A percentile compares a stretch with the other conserved stretches of the same genome.
These are phyloP conservation scores for Exophiala aquamarina DNA, from an alignment of 2,329 filamentous ascomycete species.

Conservation along the genomic window DNA sequence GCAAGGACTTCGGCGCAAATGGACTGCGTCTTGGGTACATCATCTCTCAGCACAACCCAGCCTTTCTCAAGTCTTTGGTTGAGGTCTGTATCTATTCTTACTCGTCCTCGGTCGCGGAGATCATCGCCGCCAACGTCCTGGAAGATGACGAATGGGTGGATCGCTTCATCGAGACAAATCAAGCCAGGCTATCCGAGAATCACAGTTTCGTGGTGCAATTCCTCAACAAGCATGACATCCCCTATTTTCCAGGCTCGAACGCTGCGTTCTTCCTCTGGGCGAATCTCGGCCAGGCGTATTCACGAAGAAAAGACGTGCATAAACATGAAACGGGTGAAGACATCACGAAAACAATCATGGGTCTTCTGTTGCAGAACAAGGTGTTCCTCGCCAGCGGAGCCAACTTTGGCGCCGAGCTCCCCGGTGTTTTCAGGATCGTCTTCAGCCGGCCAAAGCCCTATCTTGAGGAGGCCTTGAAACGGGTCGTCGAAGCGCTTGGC, in stretches of 20 bases:
- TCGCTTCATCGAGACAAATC: conserved; percentile 47
- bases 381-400: conserved; percentile 39
- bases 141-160: conserved; percentile 47
- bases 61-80: conserved; percentile 40
- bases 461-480: conserved; percentile 34
- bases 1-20: conserved; percentile 58
- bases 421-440: conserved; percentile 46
- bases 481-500: background rate
- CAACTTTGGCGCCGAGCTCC: conserved; percentile 38
- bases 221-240: conserved; percentile 44
- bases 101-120: conserved; percentile 47
- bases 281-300: conserved; percentile 43
- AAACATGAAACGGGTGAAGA: background rate
- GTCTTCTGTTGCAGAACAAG: conserved; percentile 37
- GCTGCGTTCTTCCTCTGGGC: conserved; percentile 60
- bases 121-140: conserved; percentile 40
- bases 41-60: conserved; percentile 48
- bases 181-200: conserved; percentile 38
- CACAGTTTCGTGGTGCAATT: conserved; percentile 41
- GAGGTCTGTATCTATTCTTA: conserved; percentile 48
- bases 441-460: conserved; percentile 32
- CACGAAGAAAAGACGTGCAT: background rate
- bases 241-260: conserved; percentile 50
- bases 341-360: conserved; percentile 29
- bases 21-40: conserved; percentile 55